Conservation (phyloP, 352 stramenopile species). For the Albugo laibachii region DNA sequence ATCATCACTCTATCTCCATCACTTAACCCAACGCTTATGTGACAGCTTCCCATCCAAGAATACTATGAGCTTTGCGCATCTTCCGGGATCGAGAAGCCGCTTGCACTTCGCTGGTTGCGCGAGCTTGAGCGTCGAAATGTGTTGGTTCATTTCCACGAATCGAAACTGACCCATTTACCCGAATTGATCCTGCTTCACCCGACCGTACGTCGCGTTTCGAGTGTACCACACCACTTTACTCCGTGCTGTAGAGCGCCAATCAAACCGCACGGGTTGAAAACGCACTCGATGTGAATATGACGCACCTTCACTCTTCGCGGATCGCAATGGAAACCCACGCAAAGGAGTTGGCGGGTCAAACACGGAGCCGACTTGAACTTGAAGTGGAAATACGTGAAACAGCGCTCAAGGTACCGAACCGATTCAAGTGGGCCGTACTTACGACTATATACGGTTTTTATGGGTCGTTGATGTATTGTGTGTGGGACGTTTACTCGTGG, state of each 20-base stretch:
- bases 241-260: no score
- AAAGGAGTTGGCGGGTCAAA: no score
- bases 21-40: background rate
- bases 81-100: constrained; percentile 34
- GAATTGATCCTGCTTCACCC: constrained; percentile 45
- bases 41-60: constrained; percentile 40
- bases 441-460: constrained; percentile 48
- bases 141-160: constrained; percentile 52
- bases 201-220: constrained; percentile 17
- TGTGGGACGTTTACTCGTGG: constrained; percentile 79
- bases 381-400: constrained; percentile 23
- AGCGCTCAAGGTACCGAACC: constrained; percentile 34
- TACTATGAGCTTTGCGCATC: constrained; percentile 59
- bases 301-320: no score
- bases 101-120: constrained; percentile 56
- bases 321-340: no score
- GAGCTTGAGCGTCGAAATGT: constrained; percentile 59
- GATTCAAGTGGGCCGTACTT: constrained; percentile 45
- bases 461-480: constrained; percentile 48
- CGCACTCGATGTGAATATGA: no score
- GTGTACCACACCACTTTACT: background rate
- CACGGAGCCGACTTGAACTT: constrained; percentile 1
- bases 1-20: background rate
- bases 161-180: constrained; percentile 37
- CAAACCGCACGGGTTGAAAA: no score